Base-by-base conservation (phyloP, 805 yeast genomes). In the Teunomyces stri region DNA sequence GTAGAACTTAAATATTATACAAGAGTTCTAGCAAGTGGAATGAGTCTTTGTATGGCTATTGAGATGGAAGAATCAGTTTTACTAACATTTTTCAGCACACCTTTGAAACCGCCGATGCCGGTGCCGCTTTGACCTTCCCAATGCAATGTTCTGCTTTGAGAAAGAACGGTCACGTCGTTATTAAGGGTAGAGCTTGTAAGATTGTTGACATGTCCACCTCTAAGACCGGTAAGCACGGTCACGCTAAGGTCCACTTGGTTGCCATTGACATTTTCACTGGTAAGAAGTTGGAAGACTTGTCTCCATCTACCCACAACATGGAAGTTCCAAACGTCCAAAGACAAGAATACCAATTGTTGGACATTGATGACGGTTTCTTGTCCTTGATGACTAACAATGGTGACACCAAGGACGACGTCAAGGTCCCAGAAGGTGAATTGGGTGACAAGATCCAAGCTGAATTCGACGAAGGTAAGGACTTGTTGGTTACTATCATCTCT, bases 181-280 rank as follows among this genome's bases (percentile, higher is more conserved):
- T 92, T 81, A 94, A 94, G 84, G 82, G 89, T 70, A 95, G 99
- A 85, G 99, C 99, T 74, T 94, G 98, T 85, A 94, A 94, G 86
- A 94, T 94, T 77, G 96, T 94, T 68, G 99, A 94, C 76, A 94
- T 94, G 99, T 94, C 99, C 56, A 94, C 99, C 71, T 94, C 99
- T 70, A 94, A 94, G 87, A 94, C 99, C 66, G 99, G 99, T 81
- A 94, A 94, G 97, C 99, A 94, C 87, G 99, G 99, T 82, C 99
- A 94, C 94, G 99, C 99, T 75, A 94, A 94, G 85, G 99, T 94
- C 77, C 98, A 94, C 80, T 84, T 94, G 80, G 98, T 94, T 62
- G 98, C 98, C 72, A 85, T 88, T 66, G 99, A 94, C 76, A 92
- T 94, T 76, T 94, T 94, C 92, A 94, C 99, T 68, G 87, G 89